phyloP scores from a whole-genome alignment of 2,329 filamentous ascomycete genomes.

The Chaetomiaceae sp. region DNA sequence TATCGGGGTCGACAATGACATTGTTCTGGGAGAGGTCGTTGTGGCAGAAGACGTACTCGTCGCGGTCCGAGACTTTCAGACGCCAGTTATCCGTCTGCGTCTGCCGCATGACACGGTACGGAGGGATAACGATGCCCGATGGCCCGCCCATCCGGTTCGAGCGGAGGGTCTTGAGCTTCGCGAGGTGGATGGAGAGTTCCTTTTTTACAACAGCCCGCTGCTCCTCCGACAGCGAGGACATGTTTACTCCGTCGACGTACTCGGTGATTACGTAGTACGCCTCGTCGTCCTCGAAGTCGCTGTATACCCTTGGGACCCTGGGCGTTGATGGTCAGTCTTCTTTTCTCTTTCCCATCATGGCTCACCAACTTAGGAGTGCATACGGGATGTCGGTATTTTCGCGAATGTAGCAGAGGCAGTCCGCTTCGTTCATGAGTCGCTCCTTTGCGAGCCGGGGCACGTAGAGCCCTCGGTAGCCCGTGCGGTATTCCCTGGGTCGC shows the following conservation, averaged over 20 bases:
- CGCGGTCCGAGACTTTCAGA: constrained; percentile 16
- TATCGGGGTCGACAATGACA: constrained; percentile 25
- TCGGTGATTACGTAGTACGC: constrained; percentile 31
- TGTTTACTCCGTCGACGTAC: constrained; percentile 29
- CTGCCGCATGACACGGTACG: constrained; percentile 27
- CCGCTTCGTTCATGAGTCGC: constrained; percentile 30
- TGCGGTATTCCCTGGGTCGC: constrained; percentile 30
- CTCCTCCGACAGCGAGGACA: constrained; percentile 26
- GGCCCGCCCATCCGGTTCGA: constrained; percentile 30
- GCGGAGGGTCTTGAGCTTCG: constrained; percentile 12
- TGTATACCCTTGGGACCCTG: constrained; percentile 26
- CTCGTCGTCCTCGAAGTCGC: constrained; percentile 30
- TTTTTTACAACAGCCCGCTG: constrained; percentile 27
- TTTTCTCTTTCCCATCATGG: too few relatives aligned
- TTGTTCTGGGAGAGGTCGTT: constrained; percentile 25
- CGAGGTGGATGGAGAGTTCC: not conserved
- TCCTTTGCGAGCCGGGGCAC: constrained; percentile 29
- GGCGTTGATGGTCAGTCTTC: too few relatives aligned
- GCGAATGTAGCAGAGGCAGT: constrained; percentile 25
- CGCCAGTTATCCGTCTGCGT: constrained; percentile 24
- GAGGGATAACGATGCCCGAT: constrained; percentile 30
- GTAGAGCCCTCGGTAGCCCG: constrained; percentile 25
- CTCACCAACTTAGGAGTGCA: too few relatives aligned
- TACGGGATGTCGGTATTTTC: constrained; percentile 27
- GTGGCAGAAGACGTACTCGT: constrained; percentile 26